phyloP scores from a whole-genome alignment of 2,329 filamentous ascomycete species.

The Tolypocladium tropicale region DNA sequence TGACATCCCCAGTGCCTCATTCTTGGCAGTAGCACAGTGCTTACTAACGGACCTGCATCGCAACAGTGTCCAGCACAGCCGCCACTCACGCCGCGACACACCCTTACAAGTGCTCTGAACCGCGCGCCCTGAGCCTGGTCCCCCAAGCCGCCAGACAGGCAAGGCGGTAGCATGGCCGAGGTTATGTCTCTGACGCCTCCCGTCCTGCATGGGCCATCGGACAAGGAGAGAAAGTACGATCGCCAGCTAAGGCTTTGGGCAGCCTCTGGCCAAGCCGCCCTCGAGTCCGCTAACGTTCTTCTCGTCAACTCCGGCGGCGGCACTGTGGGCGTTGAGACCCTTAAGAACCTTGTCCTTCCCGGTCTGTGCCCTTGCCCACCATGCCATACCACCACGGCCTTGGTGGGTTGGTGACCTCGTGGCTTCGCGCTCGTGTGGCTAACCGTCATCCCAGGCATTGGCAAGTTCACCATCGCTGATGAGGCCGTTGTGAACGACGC shows the following conservation, averaged over 20 bases:
- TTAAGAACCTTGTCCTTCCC: constrained; percentile 96
- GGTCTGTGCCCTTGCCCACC: constrained; percentile 35
- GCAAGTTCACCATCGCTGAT: constrained; percentile 85
- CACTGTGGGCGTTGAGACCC: constrained; percentile 76
- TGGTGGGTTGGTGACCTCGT: constrained; percentile 10
- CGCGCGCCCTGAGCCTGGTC: too few relatives aligned
- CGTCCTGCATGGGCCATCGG: constrained; percentile 39
- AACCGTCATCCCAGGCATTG: constrained; percentile 52
- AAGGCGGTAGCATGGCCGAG: constrained; percentile 15
- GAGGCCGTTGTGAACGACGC: constrained; percentile 63
- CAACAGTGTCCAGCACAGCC: neutral
- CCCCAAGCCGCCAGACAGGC: neutral
- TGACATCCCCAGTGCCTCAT: neutral
- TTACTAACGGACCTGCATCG: neutral
- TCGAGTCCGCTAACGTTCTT: constrained; percentile 87
- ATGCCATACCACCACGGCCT: constrained; percentile 20
- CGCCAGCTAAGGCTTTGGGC: constrained; percentile 93
- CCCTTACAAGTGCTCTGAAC: too few relatives aligned
- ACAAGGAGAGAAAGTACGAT: constrained; percentile 75
- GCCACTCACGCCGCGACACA: neutral
- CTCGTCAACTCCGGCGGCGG: constrained; percentile 82
- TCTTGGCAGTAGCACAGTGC: neutral
- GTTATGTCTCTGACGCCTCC: constrained; percentile 19
- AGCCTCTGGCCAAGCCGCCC: constrained; percentile 76
- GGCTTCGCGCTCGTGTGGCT: neutral